Base-by-base conservation (phyloP, 2,329 filamentous ascomycete genomes). In the Colletotrichum agaves region DNA sequence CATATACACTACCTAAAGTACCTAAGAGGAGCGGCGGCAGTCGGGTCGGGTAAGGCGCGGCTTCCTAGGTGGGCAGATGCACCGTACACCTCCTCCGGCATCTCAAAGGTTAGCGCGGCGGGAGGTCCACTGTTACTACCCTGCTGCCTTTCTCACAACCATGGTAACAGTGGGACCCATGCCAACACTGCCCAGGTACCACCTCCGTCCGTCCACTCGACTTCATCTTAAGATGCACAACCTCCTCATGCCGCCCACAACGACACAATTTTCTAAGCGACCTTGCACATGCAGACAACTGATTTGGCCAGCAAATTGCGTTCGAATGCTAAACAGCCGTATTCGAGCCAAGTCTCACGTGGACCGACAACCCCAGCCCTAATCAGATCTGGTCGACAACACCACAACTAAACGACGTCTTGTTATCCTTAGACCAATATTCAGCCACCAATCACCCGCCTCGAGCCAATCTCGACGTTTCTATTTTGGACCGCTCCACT, bases 11-110 rank as follows among this genome's bases (percentile, higher is more conserved):
- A n/a, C n/a, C n/a, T n/a, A n/a, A n/a, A n/a, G n/a, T n/a, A n/a
- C n/a, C n/a, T n/a, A n/a, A 35, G 46, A 46, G 37, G 27, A 53
- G 64, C 64, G 61, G 61, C 64, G 37, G 61, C 33, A 47, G 61
- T 49, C 64, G 60, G 64, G 61, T 49, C 64, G 60, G 64, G 46
- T 67, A 53, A 53, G 60, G 61, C 61, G 39, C 60, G 44, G 52
- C 39, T 41, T 21, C 13, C 49, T 3, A 33, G 43, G 43, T 31
- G 56, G 33, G 49, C 33, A 63, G 8, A 11, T 46, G 50, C 43
- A 62, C 50, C 49, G 58, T 62, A 5, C 13, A n/a, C n/a, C n/a
- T n/a, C n/a, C n/a, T n/a, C n/a, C n/a, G n/a, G n/a, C n/a, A n/a
- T n/a, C n/a, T n/a, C n/a, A n/a, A n/a, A n/a, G n/a, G n/a, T n/a